Percentiles rank a stretch among this genome's conserved stretches.
Conservation (phyloP, 306 rosid genomes). For the Prunus padus region DNA sequence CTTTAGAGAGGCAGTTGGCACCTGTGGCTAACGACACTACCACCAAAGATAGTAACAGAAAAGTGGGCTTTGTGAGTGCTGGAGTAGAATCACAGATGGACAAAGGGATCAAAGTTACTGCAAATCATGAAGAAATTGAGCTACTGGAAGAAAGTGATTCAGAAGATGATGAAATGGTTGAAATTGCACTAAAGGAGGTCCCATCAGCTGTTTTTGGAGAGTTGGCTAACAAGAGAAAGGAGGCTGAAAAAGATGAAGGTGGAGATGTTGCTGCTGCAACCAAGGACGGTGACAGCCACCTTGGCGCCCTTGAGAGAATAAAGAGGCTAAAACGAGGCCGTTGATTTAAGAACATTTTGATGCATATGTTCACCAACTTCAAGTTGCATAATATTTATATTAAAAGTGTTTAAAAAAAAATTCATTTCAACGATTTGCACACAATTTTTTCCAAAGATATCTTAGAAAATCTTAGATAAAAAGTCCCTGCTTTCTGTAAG, state of each 20-base stretch:
- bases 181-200: constrained; percentile 80
- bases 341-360: constrained; percentile 17
- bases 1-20: constrained; percentile 82
- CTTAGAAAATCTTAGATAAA: no score
- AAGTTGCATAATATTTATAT: no score
- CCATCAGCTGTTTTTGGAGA: constrained; percentile 91
- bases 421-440: no score
- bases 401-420: no score
- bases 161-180: constrained; percentile 65
- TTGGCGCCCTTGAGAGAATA: constrained; percentile 92
- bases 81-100: constrained; percentile 70
- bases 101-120: constrained; percentile 38
- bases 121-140: constrained; percentile 69
- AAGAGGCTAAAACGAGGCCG: constrained; percentile 58
- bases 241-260: constrained; percentile 39
- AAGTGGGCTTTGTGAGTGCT: constrained; percentile 88
- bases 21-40: constrained; percentile 39
- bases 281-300: constrained; percentile 51
- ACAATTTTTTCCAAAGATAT: no score
- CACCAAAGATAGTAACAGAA: constrained; percentile 44
- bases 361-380: constrained; percentile 5
- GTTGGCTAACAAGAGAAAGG: constrained; percentile 66
- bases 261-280: constrained; percentile 19
- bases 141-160: constrained; percentile 80
- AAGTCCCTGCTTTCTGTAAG: no score